Conservation (phyloP, 176 grass and related monocot genomes). For the Musa schizocarpa region DNA sequence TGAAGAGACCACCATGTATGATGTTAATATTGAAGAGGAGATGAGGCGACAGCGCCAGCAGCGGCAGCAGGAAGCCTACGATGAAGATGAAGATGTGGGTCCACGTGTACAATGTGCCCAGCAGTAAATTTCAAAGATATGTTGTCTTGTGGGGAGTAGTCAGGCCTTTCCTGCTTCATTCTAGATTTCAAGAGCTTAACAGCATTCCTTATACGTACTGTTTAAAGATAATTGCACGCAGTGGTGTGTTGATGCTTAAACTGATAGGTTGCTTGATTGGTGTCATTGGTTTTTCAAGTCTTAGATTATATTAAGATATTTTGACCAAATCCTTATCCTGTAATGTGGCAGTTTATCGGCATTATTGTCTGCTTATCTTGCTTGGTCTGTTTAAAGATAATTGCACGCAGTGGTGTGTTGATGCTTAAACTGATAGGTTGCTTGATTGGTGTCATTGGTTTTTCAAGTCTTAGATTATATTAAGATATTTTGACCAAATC, state of each 20-base stretch:
- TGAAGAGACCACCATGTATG: slow-evolving; percentile 70
- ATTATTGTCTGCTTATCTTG: too few species aligned
- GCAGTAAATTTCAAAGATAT: slow-evolving; percentile 27
- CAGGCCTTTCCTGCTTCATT: not conserved
- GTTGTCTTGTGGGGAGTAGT: not conserved
- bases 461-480: too few species aligned
- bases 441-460: too few species aligned
- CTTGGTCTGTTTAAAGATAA: not conserved
- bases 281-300: too few species aligned
- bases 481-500: too few species aligned
- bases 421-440: not conserved
- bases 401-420: not conserved
- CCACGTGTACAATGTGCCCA: slow-evolving; percentile 90
- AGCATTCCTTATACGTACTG: not conserved
- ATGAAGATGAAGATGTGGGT: slow-evolving; percentile 51
- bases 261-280: too few species aligned
- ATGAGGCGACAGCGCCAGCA: slow-evolving; percentile 66
- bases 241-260: not conserved
- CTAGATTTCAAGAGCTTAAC: not conserved
- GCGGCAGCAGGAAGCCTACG: slow-evolving; percentile 59
- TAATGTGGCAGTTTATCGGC: too few species aligned
- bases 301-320: too few species aligned
- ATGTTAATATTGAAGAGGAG: slow-evolving; percentile 92
- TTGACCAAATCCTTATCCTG: too few species aligned
- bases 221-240: not conserved